phyloP scores from a whole-genome alignment of 2,329 filamentous ascomycete genomes.

The Capronia coronata region DNA sequence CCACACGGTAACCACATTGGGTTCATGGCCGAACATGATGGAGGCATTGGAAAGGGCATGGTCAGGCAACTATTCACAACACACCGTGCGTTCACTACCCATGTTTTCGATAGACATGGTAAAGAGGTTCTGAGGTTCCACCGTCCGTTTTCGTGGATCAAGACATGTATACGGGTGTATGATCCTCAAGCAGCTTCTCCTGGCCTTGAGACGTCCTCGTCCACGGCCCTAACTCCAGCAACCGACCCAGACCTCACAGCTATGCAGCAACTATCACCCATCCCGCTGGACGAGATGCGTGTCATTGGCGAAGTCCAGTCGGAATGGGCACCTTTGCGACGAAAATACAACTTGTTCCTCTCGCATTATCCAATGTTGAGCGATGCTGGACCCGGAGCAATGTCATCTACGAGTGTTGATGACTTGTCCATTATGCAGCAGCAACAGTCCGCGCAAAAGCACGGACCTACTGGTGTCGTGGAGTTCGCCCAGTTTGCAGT shows the following conservation, averaged over 20 bases:
- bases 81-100: conserved; percentile 58
- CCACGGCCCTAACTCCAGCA: conserved; percentile 30
- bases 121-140: conserved; percentile 57
- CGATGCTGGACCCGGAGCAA: conserved; percentile 21
- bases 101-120: conserved; percentile 57
- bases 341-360: conserved; percentile 62
- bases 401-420: conserved; percentile 26
- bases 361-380: conserved; percentile 42
- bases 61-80: conserved; percentile 56
- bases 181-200: conserved; percentile 44
- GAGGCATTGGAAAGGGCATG: conserved; percentile 51
- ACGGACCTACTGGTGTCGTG: conserved; percentile 5
- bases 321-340: conserved; percentile 55
- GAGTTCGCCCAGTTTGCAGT: conserved; percentile 56
- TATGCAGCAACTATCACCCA: conserved; percentile 47
- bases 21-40: conserved; percentile 59
- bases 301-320: conserved; percentile 59
- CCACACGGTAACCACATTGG: conserved; percentile 57
- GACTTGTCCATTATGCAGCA: conserved; percentile 47
- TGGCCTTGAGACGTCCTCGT: conserved; percentile 27
- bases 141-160: conserved; percentile 59
- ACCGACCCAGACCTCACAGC: conserved; percentile 35
- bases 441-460: conserved; percentile 33
- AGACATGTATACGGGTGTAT: conserved; percentile 52
- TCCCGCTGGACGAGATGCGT: conserved; percentile 53